Conservation (phyloP, 2,329 filamentous ascomycete species). For the Zymoseptoria ardabiliae region DNA sequence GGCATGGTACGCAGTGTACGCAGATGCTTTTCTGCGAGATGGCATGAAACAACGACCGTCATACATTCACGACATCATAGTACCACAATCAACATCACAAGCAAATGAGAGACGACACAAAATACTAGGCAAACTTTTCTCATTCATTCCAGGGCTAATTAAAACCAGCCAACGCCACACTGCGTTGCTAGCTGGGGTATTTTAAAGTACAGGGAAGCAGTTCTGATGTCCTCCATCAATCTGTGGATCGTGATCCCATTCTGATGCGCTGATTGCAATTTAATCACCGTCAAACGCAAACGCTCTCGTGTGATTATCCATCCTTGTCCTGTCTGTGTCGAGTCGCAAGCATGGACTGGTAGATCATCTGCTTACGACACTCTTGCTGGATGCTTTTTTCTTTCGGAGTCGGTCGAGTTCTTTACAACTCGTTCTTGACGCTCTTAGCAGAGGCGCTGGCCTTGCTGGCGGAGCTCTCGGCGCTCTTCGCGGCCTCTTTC, state of each 20-base stretch:
- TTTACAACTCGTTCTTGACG: slow-evolving; percentile 42
- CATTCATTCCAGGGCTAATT: neutral
- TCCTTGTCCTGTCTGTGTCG: slow-evolving; percentile 1
- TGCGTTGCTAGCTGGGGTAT: neutral
- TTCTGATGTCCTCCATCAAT: neutral
- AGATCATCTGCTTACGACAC: neutral
- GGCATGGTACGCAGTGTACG: too few species aligned
- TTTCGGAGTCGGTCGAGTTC: neutral
- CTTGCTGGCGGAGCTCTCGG: slow-evolving; percentile 23
- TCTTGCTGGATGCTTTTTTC: neutral
- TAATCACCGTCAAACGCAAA: slow-evolving; percentile 1
- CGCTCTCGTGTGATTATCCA: slow-evolving; percentile 6
- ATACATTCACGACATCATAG: neutral
- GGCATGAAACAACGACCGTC: neutral
- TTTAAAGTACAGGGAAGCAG: slow-evolving; percentile 4
- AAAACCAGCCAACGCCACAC: neutral
- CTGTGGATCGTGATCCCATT: slow-evolving; percentile 14
- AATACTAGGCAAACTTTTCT: neutral
- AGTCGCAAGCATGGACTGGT: neutral
- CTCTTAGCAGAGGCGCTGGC: slow-evolving; percentile 26
- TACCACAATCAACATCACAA: neutral
- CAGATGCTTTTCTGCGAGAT: too few species aligned
- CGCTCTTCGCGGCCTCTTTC: slow-evolving; percentile 28
- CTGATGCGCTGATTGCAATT: slow-evolving; percentile 8
- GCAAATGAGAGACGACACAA: neutral